Evolutionary conservation across 2,329 filamentous ascomycete species (phyloP).

Genomic region (Cytospora paraplurivora): DNA sequence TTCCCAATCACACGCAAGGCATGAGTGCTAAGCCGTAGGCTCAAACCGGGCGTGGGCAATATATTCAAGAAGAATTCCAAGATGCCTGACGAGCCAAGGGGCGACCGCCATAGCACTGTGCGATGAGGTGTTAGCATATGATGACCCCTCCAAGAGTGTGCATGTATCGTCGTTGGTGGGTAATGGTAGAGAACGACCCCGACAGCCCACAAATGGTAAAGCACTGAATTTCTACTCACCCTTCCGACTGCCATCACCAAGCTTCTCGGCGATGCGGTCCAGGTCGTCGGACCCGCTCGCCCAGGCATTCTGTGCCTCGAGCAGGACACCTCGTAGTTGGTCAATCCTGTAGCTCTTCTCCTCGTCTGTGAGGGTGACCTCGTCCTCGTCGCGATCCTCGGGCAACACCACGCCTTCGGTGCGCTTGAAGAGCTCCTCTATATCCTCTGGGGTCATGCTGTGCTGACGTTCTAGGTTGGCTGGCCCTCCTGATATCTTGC

Average conservation of each 20-base stretch:
- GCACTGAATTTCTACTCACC: constrained; percentile 44
- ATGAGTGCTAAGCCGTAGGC: constrained; percentile 53
- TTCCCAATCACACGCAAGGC: constrained; percentile 62
- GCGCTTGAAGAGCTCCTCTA: constrained; percentile 41
- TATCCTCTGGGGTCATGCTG: constrained; percentile 42
- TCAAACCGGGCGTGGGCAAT: constrained; percentile 43
- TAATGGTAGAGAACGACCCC: background rate
- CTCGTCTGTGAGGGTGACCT: constrained; percentile 28
- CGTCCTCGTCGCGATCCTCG: constrained; percentile 35
- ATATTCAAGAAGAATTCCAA: constrained; percentile 57
- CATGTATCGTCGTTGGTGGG: background rate
- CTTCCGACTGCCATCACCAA: constrained; percentile 59
- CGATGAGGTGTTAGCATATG: constrained; percentile 12
- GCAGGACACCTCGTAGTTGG: constrained; percentile 43
- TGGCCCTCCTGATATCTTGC: constrained; percentile 10
- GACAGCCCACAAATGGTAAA: background rate
- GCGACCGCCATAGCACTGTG: constrained; percentile 57
- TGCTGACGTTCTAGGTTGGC: background rate
- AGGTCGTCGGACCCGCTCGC: constrained; percentile 45
- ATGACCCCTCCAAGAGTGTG: background rate
- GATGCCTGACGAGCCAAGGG: constrained; percentile 60
- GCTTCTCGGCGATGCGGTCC: constrained; percentile 50
- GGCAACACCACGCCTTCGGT: constrained; percentile 37
- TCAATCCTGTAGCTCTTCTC: constrained; percentile 31
- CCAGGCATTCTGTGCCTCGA: constrained; percentile 44